Evolutionary conservation across 2,329 filamentous ascomycete genomes (phyloP).

Genomic region (Diplodia seriata): DNA sequence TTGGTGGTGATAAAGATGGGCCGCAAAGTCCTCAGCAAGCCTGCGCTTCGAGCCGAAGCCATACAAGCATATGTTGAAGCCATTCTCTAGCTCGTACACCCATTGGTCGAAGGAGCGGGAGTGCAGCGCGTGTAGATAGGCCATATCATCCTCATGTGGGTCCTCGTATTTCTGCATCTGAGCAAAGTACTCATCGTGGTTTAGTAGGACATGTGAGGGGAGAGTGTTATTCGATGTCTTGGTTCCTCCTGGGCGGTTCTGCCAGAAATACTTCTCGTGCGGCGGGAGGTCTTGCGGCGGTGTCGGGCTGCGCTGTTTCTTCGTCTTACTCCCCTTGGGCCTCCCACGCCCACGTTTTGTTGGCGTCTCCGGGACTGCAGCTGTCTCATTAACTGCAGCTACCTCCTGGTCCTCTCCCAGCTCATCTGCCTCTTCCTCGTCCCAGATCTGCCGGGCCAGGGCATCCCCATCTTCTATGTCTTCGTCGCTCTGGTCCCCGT

Average conservation of each 20-base stretch:
- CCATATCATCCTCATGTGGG: slow-evolving; percentile 72
- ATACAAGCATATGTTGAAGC: slow-evolving; percentile 89
- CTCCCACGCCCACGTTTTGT: slow-evolving; percentile 54
- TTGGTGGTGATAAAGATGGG: slow-evolving; percentile 65
- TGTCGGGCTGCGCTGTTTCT: slow-evolving; percentile 72
- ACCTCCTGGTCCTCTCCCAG: slow-evolving; percentile 42
- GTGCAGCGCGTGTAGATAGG: slow-evolving; percentile 77
- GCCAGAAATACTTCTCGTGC: slow-evolving; percentile 91
- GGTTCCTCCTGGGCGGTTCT: slow-evolving; percentile 80
- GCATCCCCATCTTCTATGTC: slow-evolving; percentile 72
- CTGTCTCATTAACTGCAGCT: slow-evolving; percentile 53
- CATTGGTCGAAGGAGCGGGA: slow-evolving; percentile 86
- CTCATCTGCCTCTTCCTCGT: slow-evolving; percentile 58
- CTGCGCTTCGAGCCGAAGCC: slow-evolving; percentile 89
- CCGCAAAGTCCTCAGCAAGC: slow-evolving; percentile 77
- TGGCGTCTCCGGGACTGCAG: slow-evolving; percentile 57
- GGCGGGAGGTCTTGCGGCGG: slow-evolving; percentile 82
- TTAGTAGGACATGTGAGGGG: slow-evolving; percentile 75
- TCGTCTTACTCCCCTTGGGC: slow-evolving; percentile 60
- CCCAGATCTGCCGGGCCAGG: slow-evolving; percentile 73
- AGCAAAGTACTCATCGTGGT: slow-evolving; percentile 90
- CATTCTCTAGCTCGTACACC: slow-evolving; percentile 85
- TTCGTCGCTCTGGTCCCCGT: slow-evolving; percentile 70
- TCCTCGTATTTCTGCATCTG: slow-evolving; percentile 70
- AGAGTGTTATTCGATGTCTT: slow-evolving; percentile 90